A percentile compares a stretch with the other conserved stretches of the same genome.
These are phyloP conservation scores for Plasmodium inui DNA, from an alignment of 169 alveolate genomes.

Conservation along the genomic window DNA sequence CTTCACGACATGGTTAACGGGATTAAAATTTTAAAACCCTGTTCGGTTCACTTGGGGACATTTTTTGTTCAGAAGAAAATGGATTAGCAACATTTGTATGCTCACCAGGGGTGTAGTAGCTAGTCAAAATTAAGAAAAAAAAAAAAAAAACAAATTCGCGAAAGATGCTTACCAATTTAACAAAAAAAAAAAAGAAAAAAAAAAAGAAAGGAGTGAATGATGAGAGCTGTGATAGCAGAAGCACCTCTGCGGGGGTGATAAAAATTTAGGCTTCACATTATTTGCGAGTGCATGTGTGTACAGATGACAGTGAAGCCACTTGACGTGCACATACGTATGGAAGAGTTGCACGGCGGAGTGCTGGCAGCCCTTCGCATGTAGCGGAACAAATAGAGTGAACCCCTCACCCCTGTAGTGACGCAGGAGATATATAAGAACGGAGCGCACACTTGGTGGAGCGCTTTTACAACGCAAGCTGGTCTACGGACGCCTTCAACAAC, in stretches of 20 bases:
- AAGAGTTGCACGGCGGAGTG: background rate
- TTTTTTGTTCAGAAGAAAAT: background rate
- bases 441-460: background rate
- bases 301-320: background rate
- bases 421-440: background rate
- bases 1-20: background rate
- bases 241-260: background rate
- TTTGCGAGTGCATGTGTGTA: background rate
- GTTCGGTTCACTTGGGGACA: background rate
- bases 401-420: background rate
- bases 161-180: background rate
- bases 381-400: background rate
- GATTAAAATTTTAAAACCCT: background rate
- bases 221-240: background rate
- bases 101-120: background rate
- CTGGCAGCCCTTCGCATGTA: background rate
- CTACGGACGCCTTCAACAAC: conserved; percentile 5
- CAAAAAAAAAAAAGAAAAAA: background rate
- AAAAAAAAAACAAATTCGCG: conserved; percentile 3
- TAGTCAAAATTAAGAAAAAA: background rate
- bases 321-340: background rate
- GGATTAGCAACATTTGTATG: background rate
- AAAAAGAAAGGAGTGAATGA: background rate
- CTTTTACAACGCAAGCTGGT: background rate
- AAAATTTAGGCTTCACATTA: background rate